phyloP scores from a whole-genome alignment of 208 protist species.

The Leishmania turanica region DNA sequence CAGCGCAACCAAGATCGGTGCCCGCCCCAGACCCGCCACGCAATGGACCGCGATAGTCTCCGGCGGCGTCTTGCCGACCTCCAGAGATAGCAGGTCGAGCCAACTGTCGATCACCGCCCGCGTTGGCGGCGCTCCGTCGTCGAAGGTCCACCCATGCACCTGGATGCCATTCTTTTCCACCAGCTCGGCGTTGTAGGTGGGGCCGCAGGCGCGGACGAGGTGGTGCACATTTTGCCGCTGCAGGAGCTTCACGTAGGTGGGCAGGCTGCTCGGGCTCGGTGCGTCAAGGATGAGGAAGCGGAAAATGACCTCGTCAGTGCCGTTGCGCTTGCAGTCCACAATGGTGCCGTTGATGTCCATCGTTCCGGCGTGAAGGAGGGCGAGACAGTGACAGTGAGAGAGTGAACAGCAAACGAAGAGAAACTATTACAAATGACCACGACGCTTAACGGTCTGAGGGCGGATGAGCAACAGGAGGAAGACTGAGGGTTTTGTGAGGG shows the following conservation, averaged over 20 bases:
- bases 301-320: constrained; percentile 47
- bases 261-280: constrained; percentile 82
- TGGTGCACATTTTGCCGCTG: constrained; percentile 77
- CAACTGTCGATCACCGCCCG: constrained; percentile 74
- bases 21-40: constrained; percentile 91
- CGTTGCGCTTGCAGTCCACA: constrained; percentile 75
- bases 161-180: constrained; percentile 78
- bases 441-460: no score
- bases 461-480: neutral
- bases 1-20: constrained; percentile 91
- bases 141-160: constrained; percentile 89
- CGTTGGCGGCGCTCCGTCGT: constrained; percentile 91
- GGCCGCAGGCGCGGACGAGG: constrained; percentile 86
- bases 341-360: constrained; percentile 89
- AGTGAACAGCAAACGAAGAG: neutral
- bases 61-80: constrained; percentile 37
- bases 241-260: constrained; percentile 88
- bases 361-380: neutral
- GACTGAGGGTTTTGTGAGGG: neutral
- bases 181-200: constrained; percentile 72
- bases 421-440: neutral
- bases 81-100: constrained; percentile 75
- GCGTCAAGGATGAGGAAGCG: constrained; percentile 90
- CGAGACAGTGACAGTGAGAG: neutral
- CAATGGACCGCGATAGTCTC: constrained; percentile 90